Evolutionary conservation across 331 rosid species (phyloP).

Genomic region (Spiraea crenata): DNA sequence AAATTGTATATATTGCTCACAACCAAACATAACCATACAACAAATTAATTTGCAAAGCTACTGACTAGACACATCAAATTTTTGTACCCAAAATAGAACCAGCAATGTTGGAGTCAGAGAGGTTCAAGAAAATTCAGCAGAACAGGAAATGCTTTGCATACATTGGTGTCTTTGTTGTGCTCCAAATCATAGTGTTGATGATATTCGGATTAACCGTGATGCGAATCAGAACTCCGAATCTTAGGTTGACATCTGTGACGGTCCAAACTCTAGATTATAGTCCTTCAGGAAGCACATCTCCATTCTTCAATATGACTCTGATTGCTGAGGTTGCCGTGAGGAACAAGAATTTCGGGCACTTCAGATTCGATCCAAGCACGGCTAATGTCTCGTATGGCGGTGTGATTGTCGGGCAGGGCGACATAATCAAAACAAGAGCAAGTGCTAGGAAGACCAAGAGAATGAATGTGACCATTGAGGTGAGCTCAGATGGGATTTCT

Average conservation of each 20-base stretch:
- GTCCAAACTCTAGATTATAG: neutral
- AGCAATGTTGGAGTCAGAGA: conserved; percentile 28
- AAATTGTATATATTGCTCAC: conserved; percentile 2
- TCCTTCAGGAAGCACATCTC: conserved; percentile 1
- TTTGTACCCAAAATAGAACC: neutral
- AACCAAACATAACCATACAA: neutral
- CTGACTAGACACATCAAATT: neutral
- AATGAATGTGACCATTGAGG: conserved; percentile 15
- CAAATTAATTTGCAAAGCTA: neutral
- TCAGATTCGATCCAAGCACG: conserved; percentile 11
- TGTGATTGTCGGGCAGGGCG: conserved; percentile 2
- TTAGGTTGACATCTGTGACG: conserved; percentile 17
- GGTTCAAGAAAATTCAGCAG: conserved; percentile 17
- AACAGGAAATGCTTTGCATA: conserved; percentile 29
- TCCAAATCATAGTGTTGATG: conserved; percentile 16
- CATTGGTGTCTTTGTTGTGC: conserved; percentile 20
- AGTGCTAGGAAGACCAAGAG: conserved; percentile 24
- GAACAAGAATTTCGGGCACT: conserved; percentile 31
- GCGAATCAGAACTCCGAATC: conserved; percentile 17
- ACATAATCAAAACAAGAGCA: conserved; percentile 2
- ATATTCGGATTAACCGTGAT: conserved; percentile 14
- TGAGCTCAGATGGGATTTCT: conserved; percentile 11
- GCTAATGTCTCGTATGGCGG: conserved; percentile 15
- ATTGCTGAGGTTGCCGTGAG: conserved; percentile 19
- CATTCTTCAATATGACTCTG: conserved; percentile 18